These are phyloP conservation scores for Magnolia changhungtana DNA, from an alignment of 164 flowering plant genomes.

Conservation along the genomic window DNA sequence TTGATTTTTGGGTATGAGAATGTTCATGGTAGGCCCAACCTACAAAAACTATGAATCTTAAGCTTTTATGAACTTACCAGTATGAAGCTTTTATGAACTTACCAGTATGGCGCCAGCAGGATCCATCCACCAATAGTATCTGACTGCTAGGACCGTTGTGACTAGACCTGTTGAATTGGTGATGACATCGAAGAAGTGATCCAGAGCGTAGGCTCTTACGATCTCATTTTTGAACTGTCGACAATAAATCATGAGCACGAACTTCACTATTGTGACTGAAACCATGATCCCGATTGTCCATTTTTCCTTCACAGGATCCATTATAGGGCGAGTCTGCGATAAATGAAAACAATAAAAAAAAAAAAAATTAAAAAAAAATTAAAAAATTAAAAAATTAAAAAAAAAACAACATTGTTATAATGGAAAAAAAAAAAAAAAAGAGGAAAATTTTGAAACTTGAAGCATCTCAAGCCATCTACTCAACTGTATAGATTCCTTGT, in stretches of 20 bases:
- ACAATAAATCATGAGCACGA: conserved; percentile 62
- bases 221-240: conserved; percentile 68
- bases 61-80: conserved; percentile 35
- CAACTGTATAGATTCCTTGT: too few relatives aligned
- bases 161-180: conserved; percentile 71
- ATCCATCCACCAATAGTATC: conserved; percentile 71
- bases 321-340: neutral
- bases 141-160: conserved; percentile 60
- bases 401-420: too few relatives aligned
- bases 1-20: too few relatives aligned
- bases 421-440: too few relatives aligned
- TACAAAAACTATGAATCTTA: too few relatives aligned
- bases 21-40: neutral
- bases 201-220: conserved; percentile 75
- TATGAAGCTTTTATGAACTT: conserved; percentile 28
- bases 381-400: too few relatives aligned
- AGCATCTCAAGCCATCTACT: too few relatives aligned
- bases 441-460: too few relatives aligned
- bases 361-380: too few relatives aligned
- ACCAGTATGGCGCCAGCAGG: conserved; percentile 77
- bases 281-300: conserved; percentile 90
- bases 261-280: conserved; percentile 63
- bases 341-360: neutral
- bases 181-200: conserved; percentile 78
- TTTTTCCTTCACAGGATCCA: conserved; percentile 37